Evolutionary conservation across 2,329 filamentous ascomycete genomes (phyloP).

Genomic region (Xylariaceae sp.): DNA sequence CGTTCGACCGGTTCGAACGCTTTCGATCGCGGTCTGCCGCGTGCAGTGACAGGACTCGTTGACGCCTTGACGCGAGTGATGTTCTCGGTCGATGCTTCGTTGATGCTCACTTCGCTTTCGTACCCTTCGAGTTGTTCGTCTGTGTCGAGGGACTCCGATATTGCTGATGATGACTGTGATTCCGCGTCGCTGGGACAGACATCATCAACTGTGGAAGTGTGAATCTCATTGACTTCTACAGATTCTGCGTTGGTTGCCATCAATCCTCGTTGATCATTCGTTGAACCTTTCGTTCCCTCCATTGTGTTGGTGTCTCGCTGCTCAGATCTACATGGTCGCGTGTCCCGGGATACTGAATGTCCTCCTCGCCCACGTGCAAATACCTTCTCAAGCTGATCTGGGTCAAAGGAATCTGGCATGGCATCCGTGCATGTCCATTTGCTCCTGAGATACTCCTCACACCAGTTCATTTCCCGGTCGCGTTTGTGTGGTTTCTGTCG

Average conservation of each 20-base stretch:
- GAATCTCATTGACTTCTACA: not conserved
- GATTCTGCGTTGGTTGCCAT: not conserved
- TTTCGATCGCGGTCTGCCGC: not conserved
- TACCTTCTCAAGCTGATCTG: conserved; percentile 12
- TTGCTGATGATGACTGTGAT: not conserved
- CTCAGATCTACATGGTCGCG: too few relatives aligned
- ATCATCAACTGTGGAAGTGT: not conserved
- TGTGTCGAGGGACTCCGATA: conserved; percentile 4
- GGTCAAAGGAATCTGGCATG: conserved; percentile 14
- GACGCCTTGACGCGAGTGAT: not conserved
- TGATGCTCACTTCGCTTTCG: conserved; percentile 8
- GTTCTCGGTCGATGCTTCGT: not conserved
- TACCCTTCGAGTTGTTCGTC: conserved; percentile 9
- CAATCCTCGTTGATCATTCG: not conserved
- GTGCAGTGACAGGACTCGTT: not conserved
- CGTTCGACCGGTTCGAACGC: not conserved
- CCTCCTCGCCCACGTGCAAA: not conserved
- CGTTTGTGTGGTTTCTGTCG: not conserved
- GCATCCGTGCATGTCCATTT: conserved; percentile 13
- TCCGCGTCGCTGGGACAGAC: not conserved
- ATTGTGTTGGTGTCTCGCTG: too few relatives aligned
- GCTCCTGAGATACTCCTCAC: conserved; percentile 10
- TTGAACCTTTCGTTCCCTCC: not conserved
- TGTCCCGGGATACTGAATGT: not conserved
- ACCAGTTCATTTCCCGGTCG: conserved; percentile 2